Base-by-base conservation (phyloP, 106 monocot genomes). In the Agapanthus africanus region DNA sequence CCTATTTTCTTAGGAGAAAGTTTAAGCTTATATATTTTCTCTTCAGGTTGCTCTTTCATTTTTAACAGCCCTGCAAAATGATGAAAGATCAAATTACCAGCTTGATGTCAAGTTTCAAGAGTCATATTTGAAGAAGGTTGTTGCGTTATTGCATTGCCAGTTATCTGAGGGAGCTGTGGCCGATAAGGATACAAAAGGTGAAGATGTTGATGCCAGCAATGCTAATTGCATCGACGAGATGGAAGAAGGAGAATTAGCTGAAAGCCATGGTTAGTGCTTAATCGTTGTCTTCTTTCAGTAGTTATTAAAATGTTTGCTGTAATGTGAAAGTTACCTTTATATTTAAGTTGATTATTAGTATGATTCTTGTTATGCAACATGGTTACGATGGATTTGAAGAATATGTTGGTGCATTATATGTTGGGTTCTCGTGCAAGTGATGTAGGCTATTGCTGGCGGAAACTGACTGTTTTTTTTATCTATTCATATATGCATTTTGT, bases 81-180 rank as follows among this genome's bases (percentile, higher is more conserved):
- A 99, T 75, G 97, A 99, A 77, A 99, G 92, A 76, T 78, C 84
- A 61, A 87, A 92, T 59, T 90, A 90, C 65, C 97, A 99, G 73
- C 80, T 99, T 73, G 97, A 99, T 87, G 82, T 99, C 60, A 99
- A 87, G 70, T 99, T 99, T 78, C 92, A 99, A 77, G 97, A 99
- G 74, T 83, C 87, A 51, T 92, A 99, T 70, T 71, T 92, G 78
- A 90, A 90, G 64, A 99, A 86, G 31, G 80, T 99, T 33, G 89
- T 87, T 49, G 66, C 76, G 74, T 73, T 92, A 52, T 79, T 99
- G 64, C 86, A 90, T 23, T 99, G 97, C 75, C 92, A 92, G 37
- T 73, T 99, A 72, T 79, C 89, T 67, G 97, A 99, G 74, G 97
- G 97, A 60, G 92, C 97, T 66, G 92, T 60, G 32, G 52, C 65